Percentiles rank a stretch among this genome's conserved stretches.
These are phyloP conservation scores for Aspergillus glaucus DNA, from an alignment of 2,329 filamentous ascomycete genomes.

Conservation along the genomic window DNA sequence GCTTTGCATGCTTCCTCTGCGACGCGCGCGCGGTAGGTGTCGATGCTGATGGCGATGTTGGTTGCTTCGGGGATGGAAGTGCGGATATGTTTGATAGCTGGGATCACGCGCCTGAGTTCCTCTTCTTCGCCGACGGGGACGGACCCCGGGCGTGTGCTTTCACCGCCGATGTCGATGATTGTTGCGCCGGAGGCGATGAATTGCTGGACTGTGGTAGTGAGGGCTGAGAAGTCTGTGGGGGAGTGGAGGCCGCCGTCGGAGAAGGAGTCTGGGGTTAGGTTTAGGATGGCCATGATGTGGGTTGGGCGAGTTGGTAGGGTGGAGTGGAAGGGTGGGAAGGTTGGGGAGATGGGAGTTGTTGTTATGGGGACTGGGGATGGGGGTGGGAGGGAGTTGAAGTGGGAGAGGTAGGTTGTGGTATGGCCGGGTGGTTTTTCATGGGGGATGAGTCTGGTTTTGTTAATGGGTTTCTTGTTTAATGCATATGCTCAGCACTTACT, in stretches of 20 bases:
- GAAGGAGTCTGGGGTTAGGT: conserved; percentile 93
- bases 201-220: conserved; percentile 53
- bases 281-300: conserved; percentile 87
- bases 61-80: conserved; percentile 53
- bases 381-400: conserved; percentile 30
- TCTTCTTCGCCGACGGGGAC: conserved; percentile 62
- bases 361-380: conserved; percentile 31
- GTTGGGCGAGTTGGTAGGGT: conserved; percentile 55
- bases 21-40: conserved; percentile 84
- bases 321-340: conserved; percentile 52
- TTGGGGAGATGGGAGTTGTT: conserved; percentile 32
- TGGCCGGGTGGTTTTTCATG: conserved; percentile 29
- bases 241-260: conserved; percentile 74
- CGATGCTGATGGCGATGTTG: conserved; percentile 71
- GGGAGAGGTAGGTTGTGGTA: conserved; percentile 25
- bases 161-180: conserved; percentile 87
- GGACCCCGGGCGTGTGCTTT: conserved; percentile 78
- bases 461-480: conserved; percentile 5
- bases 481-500: conserved; percentile 21
- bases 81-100: conserved; percentile 69
- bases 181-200: conserved; percentile 67
- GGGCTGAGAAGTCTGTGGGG: conserved; percentile 39
- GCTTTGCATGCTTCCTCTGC: conserved; percentile 68
- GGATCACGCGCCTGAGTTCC: conserved; percentile 71
- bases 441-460: conserved; percentile 34